Evolutionary conservation across 805 yeast species (phyloP).

Genomic region (Torulaspora quercuum): DNA sequence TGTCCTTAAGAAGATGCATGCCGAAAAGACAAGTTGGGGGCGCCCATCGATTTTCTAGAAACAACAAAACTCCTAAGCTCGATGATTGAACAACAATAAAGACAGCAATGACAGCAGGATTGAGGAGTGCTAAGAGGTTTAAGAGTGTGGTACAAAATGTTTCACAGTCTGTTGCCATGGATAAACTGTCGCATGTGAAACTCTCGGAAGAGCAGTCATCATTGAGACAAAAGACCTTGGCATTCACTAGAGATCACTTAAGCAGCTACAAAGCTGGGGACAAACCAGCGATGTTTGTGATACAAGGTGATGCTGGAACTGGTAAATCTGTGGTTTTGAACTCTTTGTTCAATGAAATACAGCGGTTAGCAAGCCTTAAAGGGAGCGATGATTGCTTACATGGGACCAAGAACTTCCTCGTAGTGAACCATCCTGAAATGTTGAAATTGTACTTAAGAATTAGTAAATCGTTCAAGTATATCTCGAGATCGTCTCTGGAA

Average conservation of each 20-base stretch:
- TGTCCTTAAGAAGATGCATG: too few relatives aligned
- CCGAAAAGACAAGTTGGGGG: background rate
- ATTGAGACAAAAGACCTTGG: slow-evolving; percentile 32
- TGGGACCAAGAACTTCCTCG: slow-evolving; percentile 38
- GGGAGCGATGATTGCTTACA: slow-evolving; percentile 22
- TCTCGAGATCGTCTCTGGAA: slow-evolving; percentile 40
- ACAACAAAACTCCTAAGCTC: slow-evolving; percentile 1
- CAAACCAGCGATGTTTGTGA: slow-evolving; percentile 39
- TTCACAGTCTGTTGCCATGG: slow-evolving; percentile 32
- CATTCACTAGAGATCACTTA: slow-evolving; percentile 33
- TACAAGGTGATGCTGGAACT: slow-evolving; percentile 50
- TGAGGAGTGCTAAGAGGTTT: slow-evolving; percentile 10
- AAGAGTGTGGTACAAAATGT: slow-evolving; percentile 6
- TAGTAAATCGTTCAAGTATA: slow-evolving; percentile 38
- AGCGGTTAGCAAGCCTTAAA: slow-evolving; percentile 27
- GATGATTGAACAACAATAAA: background rate
- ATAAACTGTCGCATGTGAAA: slow-evolving; percentile 37
- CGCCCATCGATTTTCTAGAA: slow-evolving; percentile 1
- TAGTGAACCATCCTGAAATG: slow-evolving; percentile 50
- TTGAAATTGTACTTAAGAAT: slow-evolving; percentile 43
- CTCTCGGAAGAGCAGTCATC: slow-evolving; percentile 40
- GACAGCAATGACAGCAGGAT: slow-evolving; percentile 13
- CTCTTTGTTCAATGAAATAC: slow-evolving; percentile 43
- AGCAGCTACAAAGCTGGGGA: slow-evolving; percentile 13
- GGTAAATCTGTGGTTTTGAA: slow-evolving; percentile 46